Conservation (phyloP, 2,329 filamentous ascomycete species). For the Plenodomus biglobosus region DNA sequence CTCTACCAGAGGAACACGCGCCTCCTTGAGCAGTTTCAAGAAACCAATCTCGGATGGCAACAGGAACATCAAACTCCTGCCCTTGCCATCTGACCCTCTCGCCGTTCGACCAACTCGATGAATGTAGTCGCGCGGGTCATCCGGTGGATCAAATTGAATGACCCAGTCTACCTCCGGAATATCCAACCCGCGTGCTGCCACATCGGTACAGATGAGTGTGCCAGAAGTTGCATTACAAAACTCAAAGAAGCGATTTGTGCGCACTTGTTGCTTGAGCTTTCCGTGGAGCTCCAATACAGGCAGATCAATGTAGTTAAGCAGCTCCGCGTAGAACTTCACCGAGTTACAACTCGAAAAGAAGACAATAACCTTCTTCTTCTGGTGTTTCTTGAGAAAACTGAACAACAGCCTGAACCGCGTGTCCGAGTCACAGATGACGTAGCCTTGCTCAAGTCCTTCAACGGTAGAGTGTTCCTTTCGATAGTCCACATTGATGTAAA, state of each 20-base stretch:
- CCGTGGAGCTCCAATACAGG: constrained; percentile 82
- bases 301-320: constrained; percentile 96
- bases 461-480: constrained; percentile 88
- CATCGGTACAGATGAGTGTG: constrained; percentile 92
- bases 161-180: constrained; percentile 97
- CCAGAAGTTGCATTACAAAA: constrained; percentile 85
- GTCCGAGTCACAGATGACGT: constrained; percentile 89
- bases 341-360: constrained; percentile 87
- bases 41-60: constrained; percentile 92
- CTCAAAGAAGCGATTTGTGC: constrained; percentile 98
- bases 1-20: constrained; percentile 89
- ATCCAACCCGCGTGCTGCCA: constrained; percentile 91
- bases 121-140: constrained; percentile 69
- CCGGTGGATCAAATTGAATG: constrained; percentile 84
- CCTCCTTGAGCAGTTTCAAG: constrained; percentile 85
- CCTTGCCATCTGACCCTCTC: constrained; percentile 78
- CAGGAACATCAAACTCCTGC: constrained; percentile 88
- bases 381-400: constrained; percentile 87
- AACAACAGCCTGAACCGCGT: constrained; percentile 92
- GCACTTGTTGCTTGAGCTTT: constrained; percentile 98
- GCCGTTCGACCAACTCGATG: constrained; percentile 96
- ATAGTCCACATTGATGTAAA: constrained; percentile 97
- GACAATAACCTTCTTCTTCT: constrained; percentile 96
- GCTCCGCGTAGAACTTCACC: constrained; percentile 91
- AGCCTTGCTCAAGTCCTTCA: constrained; percentile 91